Conservation (phyloP, 805 yeast genomes). For the Saccharomycopsis sp. region DNA sequence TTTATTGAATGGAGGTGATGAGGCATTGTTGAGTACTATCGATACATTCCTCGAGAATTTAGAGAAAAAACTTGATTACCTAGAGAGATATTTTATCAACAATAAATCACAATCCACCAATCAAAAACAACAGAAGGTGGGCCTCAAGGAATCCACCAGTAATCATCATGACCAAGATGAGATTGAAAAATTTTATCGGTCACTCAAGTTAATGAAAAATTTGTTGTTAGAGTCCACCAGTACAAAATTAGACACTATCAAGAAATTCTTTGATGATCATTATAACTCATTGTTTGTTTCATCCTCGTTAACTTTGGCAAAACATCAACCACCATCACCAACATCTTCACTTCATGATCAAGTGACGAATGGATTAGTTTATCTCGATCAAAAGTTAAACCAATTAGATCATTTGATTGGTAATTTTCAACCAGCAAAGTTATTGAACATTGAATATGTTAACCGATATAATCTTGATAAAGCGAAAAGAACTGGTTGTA, state of each 20-base stretch:
- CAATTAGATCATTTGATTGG: conserved; percentile 18
- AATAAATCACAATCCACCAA: not conserved
- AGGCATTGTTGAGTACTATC: conserved; percentile 9
- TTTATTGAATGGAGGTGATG: conserved; percentile 3
- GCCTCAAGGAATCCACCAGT: not conserved
- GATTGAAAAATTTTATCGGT: conserved; percentile 14
- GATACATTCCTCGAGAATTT: conserved; percentile 17
- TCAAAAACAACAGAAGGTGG: not conserved
- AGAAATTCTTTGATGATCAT: conserved; percentile 16
- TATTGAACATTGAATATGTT: conserved; percentile 21
- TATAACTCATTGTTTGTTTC: conserved; percentile 13
- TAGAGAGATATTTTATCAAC: conserved; percentile 15
- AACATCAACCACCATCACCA: not conserved
- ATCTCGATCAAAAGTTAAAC: conserved; percentile 15
- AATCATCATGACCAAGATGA: conserved; percentile 10
- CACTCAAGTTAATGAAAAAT: conserved; percentile 15
- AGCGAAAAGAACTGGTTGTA: conserved; percentile 37
- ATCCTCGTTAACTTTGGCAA: not conserved
- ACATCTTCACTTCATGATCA: conserved; percentile 8
- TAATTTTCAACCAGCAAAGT: conserved; percentile 15
- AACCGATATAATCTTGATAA: conserved; percentile 40
- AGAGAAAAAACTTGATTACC: conserved; percentile 15
- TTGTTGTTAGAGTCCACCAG: conserved; percentile 15
- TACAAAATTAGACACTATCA: conserved; percentile 15
- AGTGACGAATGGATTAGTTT: conserved; percentile 11